Conservation (phyloP, 2,329 filamentous ascomycete species). For the Aureobasidium sp. region DNA sequence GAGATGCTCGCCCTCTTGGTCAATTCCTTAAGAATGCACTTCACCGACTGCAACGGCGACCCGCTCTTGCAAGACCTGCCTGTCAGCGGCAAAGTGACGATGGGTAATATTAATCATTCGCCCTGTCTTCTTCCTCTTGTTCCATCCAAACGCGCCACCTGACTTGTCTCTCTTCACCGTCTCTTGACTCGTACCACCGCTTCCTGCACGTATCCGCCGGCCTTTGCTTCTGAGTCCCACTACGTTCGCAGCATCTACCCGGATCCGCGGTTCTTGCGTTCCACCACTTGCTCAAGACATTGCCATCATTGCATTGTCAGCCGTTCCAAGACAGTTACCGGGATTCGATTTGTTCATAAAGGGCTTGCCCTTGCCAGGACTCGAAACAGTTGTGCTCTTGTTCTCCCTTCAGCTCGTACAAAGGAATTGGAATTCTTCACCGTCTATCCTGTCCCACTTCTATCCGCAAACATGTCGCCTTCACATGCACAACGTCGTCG, state of each 20-base stretch:
- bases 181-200: neutral
- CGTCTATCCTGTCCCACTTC: neutral
- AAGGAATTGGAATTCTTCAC: neutral
- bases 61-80: neutral
- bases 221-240: neutral
- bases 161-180: slow-evolving; percentile 8
- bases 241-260: slow-evolving; percentile 7
- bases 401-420: neutral
- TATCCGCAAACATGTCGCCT: neutral
- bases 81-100: slow-evolving; percentile 4
- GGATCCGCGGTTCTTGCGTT: slow-evolving; percentile 2
- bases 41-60: slow-evolving; percentile 12
- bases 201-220: neutral
- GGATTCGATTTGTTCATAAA: slow-evolving; percentile 6
- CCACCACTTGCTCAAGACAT: neutral
- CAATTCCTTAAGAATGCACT: slow-evolving; percentile 9
- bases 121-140: slow-evolving; percentile 3
- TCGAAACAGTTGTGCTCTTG: slow-evolving; percentile 11
- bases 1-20: slow-evolving; percentile 1
- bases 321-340: neutral
- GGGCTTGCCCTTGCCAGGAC: slow-evolving; percentile 1
- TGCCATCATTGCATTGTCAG: slow-evolving; percentile 10
- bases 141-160: slow-evolving; percentile 1
- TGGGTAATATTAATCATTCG: slow-evolving; percentile 1
- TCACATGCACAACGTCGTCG: slow-evolving; percentile 7